Base-by-base conservation (phyloP, 495 filamentous ascomycete genomes). In the Chaetomium fimeti region DNA sequence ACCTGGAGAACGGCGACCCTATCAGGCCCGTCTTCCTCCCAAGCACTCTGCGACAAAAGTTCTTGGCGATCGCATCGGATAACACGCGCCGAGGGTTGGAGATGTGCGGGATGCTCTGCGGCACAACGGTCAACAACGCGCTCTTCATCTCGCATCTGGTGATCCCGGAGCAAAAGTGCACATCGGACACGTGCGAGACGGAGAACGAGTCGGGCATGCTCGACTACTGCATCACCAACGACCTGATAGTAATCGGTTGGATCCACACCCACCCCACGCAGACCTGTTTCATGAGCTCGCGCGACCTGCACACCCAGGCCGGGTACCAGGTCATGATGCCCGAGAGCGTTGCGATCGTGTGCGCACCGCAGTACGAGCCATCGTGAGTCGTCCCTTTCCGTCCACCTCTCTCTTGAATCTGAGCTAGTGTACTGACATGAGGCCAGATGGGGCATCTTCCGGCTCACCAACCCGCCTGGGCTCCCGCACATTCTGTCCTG, bases 221-320 rank as follows among this genome's bases (percentile, higher is more conserved):
- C 51, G 91, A 95, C 38, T 98, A 92, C 71, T 93, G 91, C 69
- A 88, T 93, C 67, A 82, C 80, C 8, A 87, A 97, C 68, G 90
- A 97, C 51, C 72, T 98, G 45, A 87, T 97, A 77, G 87, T 94
- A 64, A 82, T 97, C 11, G 94, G 94, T 60, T 98, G 94, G 94
- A 98, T 98, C 62, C 94, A 98, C 73, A 98, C 94, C 0, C 94
- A 98, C 73, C 94, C 94, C 0, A 90, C 88, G 0, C 95, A 98
- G 78, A 96, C 91, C 2, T 98, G 94, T 74, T 98, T 98, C 73
- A 94, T 98, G 91, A 96, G 91, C 76, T 92, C 88, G 38, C 82
- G 93, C 40, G 94, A 98, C 72, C 70, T 97, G 65, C 94, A 98
- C 68, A 98, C 95, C 0, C 94, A 97, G 69, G 83, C 84, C 36